Base-by-base conservation (phyloP, 129 eudicot species). In the Centaurea solstitialis region DNA sequence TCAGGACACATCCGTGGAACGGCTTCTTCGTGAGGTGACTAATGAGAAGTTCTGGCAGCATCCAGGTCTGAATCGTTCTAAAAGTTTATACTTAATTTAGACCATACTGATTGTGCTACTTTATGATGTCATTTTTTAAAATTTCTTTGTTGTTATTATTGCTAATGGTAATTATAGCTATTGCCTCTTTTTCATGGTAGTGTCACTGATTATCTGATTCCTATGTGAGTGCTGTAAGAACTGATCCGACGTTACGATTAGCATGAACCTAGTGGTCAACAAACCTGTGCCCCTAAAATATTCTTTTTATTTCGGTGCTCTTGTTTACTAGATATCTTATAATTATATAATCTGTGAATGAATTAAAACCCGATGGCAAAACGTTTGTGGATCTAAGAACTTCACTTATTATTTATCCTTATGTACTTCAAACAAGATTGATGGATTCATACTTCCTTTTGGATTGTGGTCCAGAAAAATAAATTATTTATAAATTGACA, bases 21-120 rank as follows among this genome's bases (percentile, higher is more conserved):
- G 99, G 18, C 95, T 95, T 79, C 72, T 93, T 83, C 97, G 99
- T 24, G 99, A 95, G 86, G 99, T 95, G 88, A 95, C 99, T 22
- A 91, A 91, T 82, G 97, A 91, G 65, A 89, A 88, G 79, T 93
- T 95, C 77, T 95, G 99, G 99, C 97, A 88, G 74, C 89, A 91
- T 87, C 94, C 98, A 93, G 99, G 99, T 95, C 86, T 67, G 39
- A 40, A 73, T 38, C 20, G n/a, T 30, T 75, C 61, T 50, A 74
- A 5, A 38, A 81, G 62, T 35, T 75, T 23, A 35, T 30, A 57
- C 70, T 33, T 68, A 26, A 40, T 64, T 75, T 45, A 28, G 33
- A 24, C n/a, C 68, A 20, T 80, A 38, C 28, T 41, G 65, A 30
- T 81, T 62, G 26, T 41, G 20, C n/a, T 3, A 53, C 18, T 17